Evolutionary conservation across 495 filamentous ascomycete genomes (phyloP).

Genomic region (Diplogelasinospora grovesii): DNA sequence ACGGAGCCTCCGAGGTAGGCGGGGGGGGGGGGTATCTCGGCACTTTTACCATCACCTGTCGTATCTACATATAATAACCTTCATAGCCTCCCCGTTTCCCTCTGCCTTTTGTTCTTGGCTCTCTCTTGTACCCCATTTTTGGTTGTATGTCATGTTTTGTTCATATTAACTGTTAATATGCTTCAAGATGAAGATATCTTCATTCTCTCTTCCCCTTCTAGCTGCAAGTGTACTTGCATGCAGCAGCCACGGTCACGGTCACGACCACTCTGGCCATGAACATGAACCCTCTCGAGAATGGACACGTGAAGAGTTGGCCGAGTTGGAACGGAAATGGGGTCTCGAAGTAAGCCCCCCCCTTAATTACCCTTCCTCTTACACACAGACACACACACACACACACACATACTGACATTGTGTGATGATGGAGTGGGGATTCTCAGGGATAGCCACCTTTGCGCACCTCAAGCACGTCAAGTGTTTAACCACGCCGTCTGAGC

Average conservation of each 20-base stretch:
- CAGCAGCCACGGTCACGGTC: conserved; percentile 9
- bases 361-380: not conserved
- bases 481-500: conserved; percentile 56
- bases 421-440: conserved; percentile 58
- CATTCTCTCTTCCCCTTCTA: too few species aligned
- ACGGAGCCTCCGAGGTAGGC: too few species aligned
- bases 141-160: too few species aligned
- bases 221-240: too few species aligned
- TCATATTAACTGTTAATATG: too few species aligned
- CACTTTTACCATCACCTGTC: too few species aligned
- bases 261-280: not conserved
- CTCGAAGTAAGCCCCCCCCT: conserved; percentile 35
- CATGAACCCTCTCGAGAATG: conserved; percentile 30
- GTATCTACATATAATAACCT: too few species aligned
- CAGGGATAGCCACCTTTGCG: conserved; percentile 73
- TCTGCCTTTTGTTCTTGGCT: too few species aligned
- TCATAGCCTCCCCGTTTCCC: too few species aligned
- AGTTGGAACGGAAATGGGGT: conserved; percentile 50
- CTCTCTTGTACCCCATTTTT: too few species aligned
- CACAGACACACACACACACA: not conserved
- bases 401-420: conserved; percentile 3
- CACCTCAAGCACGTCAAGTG: conserved; percentile 71
- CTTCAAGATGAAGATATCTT: too few species aligned
- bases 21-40: too few species aligned
- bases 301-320: conserved; percentile 33